These are phyloP conservation scores for Aspergillus sp. DNA, from an alignment of 2,329 filamentous ascomycete species.

Conservation along the genomic window DNA sequence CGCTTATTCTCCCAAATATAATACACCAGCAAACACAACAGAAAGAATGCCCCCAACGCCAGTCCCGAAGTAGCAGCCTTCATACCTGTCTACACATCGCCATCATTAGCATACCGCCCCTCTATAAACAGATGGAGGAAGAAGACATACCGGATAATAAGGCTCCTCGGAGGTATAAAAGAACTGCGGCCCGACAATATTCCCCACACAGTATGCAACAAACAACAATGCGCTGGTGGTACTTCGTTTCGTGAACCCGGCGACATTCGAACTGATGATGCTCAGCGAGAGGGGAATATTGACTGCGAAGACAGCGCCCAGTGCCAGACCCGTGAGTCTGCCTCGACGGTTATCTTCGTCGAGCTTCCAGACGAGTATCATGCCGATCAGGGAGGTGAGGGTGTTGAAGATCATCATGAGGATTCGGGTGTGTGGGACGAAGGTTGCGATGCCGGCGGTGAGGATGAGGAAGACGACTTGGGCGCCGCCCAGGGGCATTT, in stretches of 20 bases:
- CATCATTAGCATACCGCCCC: conserved; percentile 4
- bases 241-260: conserved; percentile 40
- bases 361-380: conserved; percentile 36
- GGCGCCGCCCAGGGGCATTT: conserved; percentile 39
- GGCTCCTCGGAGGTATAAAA: conserved; percentile 37
- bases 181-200: conserved; percentile 39
- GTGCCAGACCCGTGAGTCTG: conserved; percentile 32
- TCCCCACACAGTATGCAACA: conserved; percentile 43
- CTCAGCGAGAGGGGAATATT: conserved; percentile 41
- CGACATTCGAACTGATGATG: conserved; percentile 39
- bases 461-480: conserved; percentile 38
- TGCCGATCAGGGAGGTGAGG: conserved; percentile 32
- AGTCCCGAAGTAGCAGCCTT: conserved; percentile 35
- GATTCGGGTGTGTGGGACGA: conserved; percentile 31
- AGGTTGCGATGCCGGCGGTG: conserved; percentile 31
- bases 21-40: conserved; percentile 31
- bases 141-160: conserved; percentile 27
- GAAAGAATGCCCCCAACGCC: conserved; percentile 32
- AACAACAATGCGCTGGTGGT: conserved; percentile 51
- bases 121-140: too few relatives aligned
- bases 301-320: conserved; percentile 36
- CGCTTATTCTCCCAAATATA: conserved; percentile 36
- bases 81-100: conserved; percentile 34
- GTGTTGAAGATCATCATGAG: conserved; percentile 39
- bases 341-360: conserved; percentile 28